Conservation (phyloP, 2,329 filamentous ascomycete species). For the Zymoseptoria crescenta region DNA sequence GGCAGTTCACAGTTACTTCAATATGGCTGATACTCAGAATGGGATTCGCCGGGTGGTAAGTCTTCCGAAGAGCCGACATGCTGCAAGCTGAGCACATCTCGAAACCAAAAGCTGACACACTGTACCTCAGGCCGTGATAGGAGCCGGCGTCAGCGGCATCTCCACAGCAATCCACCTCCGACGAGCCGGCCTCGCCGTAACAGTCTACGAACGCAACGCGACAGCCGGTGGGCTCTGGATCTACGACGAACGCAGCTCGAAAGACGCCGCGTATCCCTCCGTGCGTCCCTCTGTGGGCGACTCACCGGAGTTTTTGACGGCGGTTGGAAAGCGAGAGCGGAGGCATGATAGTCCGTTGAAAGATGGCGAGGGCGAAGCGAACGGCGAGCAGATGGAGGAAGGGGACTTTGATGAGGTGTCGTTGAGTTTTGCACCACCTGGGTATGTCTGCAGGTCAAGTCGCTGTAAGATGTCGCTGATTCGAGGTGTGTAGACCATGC, state of each 20-base stretch:
- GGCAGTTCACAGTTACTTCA: no score
- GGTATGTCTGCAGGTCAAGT: conserved; percentile 25
- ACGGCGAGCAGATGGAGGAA: neutral
- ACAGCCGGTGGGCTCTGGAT: conserved; percentile 52
- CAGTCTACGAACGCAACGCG: conserved; percentile 47
- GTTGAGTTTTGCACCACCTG: conserved; percentile 40
- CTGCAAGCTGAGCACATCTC: no score
- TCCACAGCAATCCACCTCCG: conserved; percentile 42
- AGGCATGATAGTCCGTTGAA: conserved; percentile 15
- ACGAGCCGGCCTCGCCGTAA: conserved; percentile 41
- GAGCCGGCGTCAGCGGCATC: conserved; percentile 47
- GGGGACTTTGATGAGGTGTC: conserved; percentile 4
- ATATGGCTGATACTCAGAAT: neutral
- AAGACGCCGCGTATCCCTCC: no score
- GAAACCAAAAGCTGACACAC: neutral
- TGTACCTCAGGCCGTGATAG: conserved; percentile 36
- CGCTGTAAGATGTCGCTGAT: neutral
- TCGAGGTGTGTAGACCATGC: conserved; percentile 36
- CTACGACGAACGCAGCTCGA: no score
- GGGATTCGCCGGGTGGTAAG: conserved; percentile 5
- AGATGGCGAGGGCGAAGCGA: neutral
- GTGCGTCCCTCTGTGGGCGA: conserved; percentile 34
- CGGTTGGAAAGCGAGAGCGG: neutral
- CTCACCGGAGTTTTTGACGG: conserved; percentile 19
- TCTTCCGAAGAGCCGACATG: no score